A percentile compares a stretch with the other conserved stretches of the same genome.
These are phyloP conservation scores for Termitomyces sp. DNA, from an alignment of 768 basidiomycete genomes.

Conservation along the genomic window DNA sequence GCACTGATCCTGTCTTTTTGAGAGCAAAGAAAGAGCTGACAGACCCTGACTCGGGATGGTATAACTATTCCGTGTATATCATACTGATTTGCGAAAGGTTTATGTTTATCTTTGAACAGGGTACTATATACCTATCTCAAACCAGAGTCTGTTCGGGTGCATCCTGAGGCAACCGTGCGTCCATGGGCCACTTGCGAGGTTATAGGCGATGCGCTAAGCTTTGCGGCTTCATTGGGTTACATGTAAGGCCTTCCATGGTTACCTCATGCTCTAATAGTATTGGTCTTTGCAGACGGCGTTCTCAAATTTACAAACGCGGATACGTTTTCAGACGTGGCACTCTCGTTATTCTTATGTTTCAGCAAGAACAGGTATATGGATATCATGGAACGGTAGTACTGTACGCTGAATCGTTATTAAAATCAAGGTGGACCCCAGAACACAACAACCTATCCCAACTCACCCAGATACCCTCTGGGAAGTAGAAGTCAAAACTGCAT, in stretches of 20 bases:
- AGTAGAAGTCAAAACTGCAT: constrained; percentile 82
- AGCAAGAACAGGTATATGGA: constrained; percentile 68
- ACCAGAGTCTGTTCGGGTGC: constrained; percentile 77
- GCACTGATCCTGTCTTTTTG: constrained; percentile 62
- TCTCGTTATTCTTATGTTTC: constrained; percentile 77
- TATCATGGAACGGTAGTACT: not conserved
- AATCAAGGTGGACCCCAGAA: constrained; percentile 65
- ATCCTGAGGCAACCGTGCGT: constrained; percentile 83
- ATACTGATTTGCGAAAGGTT: not conserved
- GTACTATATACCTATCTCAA: constrained; percentile 75
- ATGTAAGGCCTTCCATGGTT: constrained; percentile 36
- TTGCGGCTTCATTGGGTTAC: constrained; percentile 78
- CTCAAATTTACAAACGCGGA: constrained; percentile 79
- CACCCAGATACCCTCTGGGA: constrained; percentile 81
- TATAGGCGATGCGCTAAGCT: constrained; percentile 72
- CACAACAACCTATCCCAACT: constrained; percentile 71
- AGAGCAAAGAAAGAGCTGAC: constrained; percentile 73
- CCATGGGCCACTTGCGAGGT: constrained; percentile 82
- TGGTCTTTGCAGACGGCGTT: constrained; percentile 42
- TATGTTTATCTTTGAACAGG: constrained; percentile 34
- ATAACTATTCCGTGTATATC: constrained; percentile 15
- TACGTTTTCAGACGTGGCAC: constrained; percentile 69
- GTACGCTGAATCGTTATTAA: not conserved
- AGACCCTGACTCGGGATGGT: constrained; percentile 65
- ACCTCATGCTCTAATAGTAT: not conserved